A percentile compares a stretch with the other conserved stretches of the same genome.
These are phyloP conservation scores for Corchorus olitorius DNA, from an alignment of 345 rosid species.

Conservation along the genomic window DNA sequence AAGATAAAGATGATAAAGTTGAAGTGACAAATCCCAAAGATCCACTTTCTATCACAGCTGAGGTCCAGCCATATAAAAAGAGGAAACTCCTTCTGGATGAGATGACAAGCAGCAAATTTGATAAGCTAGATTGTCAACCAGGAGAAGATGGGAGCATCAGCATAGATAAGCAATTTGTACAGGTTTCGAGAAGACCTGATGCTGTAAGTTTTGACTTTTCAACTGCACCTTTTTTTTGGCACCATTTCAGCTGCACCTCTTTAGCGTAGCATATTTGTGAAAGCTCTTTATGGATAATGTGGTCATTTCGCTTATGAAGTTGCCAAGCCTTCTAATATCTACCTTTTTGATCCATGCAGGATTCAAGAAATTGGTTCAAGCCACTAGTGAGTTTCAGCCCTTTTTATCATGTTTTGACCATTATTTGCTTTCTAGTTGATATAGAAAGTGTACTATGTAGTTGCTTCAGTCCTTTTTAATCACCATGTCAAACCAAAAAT, in stretches of 20 bases:
- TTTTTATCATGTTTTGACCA: not conserved
- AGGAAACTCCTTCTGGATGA: constrained; percentile 36
- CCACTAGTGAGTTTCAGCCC: constrained; percentile 38
- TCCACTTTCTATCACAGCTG: constrained; percentile 24
- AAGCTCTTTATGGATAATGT: not conserved
- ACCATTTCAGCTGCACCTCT: not conserved
- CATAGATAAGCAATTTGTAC: constrained; percentile 23
- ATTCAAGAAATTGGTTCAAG: constrained; percentile 45
- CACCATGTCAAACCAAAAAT: not conserved
- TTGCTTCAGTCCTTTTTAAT: not conserved
- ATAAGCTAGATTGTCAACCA: constrained; percentile 18
- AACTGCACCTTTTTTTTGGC: not conserved
- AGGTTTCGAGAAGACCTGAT: constrained; percentile 29
- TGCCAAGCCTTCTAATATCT: not conserved
- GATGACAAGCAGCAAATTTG: constrained; percentile 8
- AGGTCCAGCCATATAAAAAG: constrained; percentile 34
- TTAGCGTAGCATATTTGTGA: not conserved
- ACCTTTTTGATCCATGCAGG: constrained; percentile 35
- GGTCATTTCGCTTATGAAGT: not conserved
- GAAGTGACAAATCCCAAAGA: constrained; percentile 22
- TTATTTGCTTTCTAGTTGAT: not conserved
- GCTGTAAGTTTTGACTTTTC: constrained; percentile 32
- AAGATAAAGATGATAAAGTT: constrained; percentile 25
- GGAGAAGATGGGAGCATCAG: constrained; percentile 22
- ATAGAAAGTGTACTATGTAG: not conserved